Evolutionary conservation across 2,329 filamentous ascomycete species (phyloP).

Genomic region (Lasiodiplodia hormozganensis): DNA sequence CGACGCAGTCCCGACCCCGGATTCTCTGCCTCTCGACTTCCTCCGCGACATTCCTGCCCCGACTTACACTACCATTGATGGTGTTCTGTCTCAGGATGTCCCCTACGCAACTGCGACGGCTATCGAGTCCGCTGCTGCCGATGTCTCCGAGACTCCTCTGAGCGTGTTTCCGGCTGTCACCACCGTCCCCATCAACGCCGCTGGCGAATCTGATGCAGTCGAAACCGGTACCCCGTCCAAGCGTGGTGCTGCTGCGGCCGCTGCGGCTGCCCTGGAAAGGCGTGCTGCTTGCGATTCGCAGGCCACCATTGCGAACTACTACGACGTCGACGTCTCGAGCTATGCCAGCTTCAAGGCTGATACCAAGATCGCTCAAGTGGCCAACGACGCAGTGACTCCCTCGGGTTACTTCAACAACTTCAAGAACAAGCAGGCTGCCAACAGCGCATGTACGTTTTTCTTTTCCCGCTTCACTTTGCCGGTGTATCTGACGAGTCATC

Average conservation of each 20-base stretch:
- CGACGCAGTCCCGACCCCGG: constrained; percentile 18
- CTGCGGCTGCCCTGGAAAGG: not conserved
- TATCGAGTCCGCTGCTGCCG: constrained; percentile 13
- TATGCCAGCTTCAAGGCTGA: not conserved
- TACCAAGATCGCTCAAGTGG: not conserved
- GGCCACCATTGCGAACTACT: constrained; percentile 17
- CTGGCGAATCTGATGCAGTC: constrained; percentile 13
- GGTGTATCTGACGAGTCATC: not conserved
- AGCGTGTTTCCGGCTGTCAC: constrained; percentile 28
- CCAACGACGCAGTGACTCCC: not conserved
- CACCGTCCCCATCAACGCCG: constrained; percentile 26
- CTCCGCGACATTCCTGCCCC: constrained; percentile 27
- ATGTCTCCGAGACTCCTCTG: constrained; percentile 27
- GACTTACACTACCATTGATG: constrained; percentile 28
- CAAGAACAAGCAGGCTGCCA: not conserved
- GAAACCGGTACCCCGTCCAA: constrained; percentile 11
- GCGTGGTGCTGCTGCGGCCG: constrained; percentile 25
- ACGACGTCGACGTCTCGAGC: constrained; percentile 2
- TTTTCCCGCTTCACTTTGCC: not conserved
- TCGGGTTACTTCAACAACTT: constrained; percentile 6
- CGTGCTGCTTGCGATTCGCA: constrained; percentile 30
- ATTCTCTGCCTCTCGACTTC: no score
- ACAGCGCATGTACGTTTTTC: not conserved
- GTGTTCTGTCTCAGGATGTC: constrained; percentile 25
- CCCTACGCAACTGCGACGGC: constrained; percentile 27